Evolutionary conservation across 202 grass and related monocot species (phyloP), one percentile per base, ranked within the genome.

Genomic region (Alloteropsis angusta): DNA sequence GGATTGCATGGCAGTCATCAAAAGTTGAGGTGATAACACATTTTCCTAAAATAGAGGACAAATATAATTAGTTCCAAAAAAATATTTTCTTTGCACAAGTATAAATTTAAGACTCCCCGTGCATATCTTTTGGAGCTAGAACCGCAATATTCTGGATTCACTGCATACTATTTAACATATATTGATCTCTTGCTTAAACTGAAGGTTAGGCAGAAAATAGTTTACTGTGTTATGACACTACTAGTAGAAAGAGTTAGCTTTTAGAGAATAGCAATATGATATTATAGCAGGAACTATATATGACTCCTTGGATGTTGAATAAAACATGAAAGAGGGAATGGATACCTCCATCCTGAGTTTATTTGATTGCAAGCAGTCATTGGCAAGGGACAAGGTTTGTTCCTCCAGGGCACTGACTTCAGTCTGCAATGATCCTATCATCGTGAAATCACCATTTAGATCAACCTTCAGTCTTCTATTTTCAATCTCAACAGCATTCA

Each of bases 391-490:
- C 41, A 93, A 71, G 39, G 90, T 91, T 68, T 85, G 84, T 68
- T 95, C 80, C 62, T 93, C 83, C 6, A 93, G 75, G 32, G 81
- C 68, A 72, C 49, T 70, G 65, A 93, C 88, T 76, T 95, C 92
- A 50, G 74, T 72, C 65, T 80, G 86, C 71, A 95, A 75, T 54
- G 88, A 87, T 26, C 81, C 84, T 55, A 95, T 70, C 80, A 93
- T 84, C 6, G 56, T 86, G 72, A 87, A 84, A 68, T 91, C 84
- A 68, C 85, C 96, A 82, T 88, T 78, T 45, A 91, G 82, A 77
- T 99, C 68, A 9, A 94, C 81, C 74, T 88, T 91, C 50, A 99
- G 68, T 69, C 89, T 90, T 83, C 79, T 87, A 67, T 95, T 99
- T 76, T 99, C 92, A 55, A 79, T 83, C 76, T 95, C 90, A 37